Evolutionary conservation across 176 grass and related monocot genomes (phyloP), one percentile per base, ranked within the genome.

Genomic region (Musa acuminata): DNA sequence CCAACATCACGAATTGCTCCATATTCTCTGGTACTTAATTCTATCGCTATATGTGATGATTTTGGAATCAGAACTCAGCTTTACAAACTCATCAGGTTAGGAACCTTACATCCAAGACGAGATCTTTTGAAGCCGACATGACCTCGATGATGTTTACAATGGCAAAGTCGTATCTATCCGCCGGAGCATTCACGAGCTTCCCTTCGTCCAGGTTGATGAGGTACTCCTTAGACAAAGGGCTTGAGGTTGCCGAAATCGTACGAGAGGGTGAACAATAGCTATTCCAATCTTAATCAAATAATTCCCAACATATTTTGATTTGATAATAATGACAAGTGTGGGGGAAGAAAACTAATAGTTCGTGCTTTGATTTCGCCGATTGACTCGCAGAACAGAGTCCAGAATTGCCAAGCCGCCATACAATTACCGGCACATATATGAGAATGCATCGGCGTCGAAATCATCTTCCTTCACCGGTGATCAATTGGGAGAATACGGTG

Each of bases 91-190:
- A 51, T 55, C 75, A 1, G 67, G 21, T 1, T 78, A 93, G 85
- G 64, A 89, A 80, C 78, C 76, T 87, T 63, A 63, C 90, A 13
- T 93, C 84, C 19, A 75, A 88, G 69, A 98, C 62, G 57, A 98
- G 84, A 82, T 93, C 95, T 35, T 80, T 75, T 7, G 95, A 90
- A 60, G 82, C 90, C 20, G 95, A 98, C 51, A 93, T 52, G 80
- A 93, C 82, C 84, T 98, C 90, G 79, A 98, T 87, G 64, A 90
- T 88, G 80, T 98, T 98, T 80, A 98, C 43, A 74, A 98, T 93
- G 73, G 95, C 90, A 21, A 81, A 78, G 0, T 84, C 85, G 69
- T 75, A 79, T 25, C 57, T 49, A 27, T 73, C n/a, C 6, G 85
- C 87, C n/a, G 95, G 95, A 68, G 83, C 81, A 72, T 93, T 81